Evolutionary conservation across 495 filamentous ascomycete species (phyloP), one percentile per base, ranked within the genome.

Genomic region (Neurospora sp.): DNA sequence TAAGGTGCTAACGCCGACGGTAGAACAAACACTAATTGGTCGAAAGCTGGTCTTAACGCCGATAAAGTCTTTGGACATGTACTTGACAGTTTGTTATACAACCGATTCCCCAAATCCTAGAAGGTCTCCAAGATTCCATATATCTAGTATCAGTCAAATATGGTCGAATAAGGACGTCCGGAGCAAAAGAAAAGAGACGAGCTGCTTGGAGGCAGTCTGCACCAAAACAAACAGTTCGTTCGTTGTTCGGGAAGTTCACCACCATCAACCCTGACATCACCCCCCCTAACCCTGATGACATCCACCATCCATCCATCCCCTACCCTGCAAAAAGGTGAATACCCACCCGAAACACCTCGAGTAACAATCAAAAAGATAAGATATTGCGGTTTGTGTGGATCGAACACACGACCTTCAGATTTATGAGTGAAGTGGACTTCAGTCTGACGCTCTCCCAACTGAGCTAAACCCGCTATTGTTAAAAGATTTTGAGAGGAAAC

Each of bases 121-220:
- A 35, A 35, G 39, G 11, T 40, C 4, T 12, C 11, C 39, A 40
- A 40, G 4, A 40, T 14, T 14, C 5, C 4, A 40, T 40, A 40
- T 4, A 4, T 12, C 11, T 12, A 14, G 4, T 40, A 14, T 40
- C 39, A 14, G 39, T 40, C 39, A 35, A 40, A 40, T 14, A 41
- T 41, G 12, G 39, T 41, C 39, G 14, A 14, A 4, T 4, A 14
- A 41, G 39, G 12, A 41, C 12, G 5, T 41, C 5, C 39, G 12
- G 39, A 35, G 38, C 16, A 72, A n/a, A 31, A 20, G 12, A 69
- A 72, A 69, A 69, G 70, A 72, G 70, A 59, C 70, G 48, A 71
- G 38, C 70, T 72, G 71, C 69, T 73, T 68, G 42, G 40, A 70
- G 68, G 44, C 65, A 71, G 20, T 20, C 20, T 22, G 4, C 10